A percentile compares a stretch with the other conserved stretches of the same genome.
Evolutionary conservation across 1,139 yeast species (phyloP).

Genomic region (Kazachstania sp.): DNA sequence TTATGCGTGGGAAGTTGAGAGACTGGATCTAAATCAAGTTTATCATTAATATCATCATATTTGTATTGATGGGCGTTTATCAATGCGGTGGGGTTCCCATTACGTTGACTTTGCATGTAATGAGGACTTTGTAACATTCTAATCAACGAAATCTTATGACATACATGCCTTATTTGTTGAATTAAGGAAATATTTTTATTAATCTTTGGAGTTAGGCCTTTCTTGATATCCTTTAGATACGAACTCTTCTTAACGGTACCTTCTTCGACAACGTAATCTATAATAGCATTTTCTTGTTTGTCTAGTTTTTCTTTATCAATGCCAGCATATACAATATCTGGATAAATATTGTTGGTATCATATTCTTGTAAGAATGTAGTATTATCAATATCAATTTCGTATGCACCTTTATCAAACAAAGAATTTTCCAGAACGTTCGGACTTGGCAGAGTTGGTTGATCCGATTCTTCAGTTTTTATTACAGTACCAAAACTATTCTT

Average conservation of each 20-base stretch:
- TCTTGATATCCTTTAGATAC: constrained; percentile 35
- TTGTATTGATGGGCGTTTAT: constrained; percentile 20
- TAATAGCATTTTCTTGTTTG: constrained; percentile 42
- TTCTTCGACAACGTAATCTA: constrained; percentile 30
- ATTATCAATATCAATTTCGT: constrained; percentile 29
- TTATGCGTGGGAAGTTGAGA: constrained; percentile 59
- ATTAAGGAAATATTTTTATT: constrained; percentile 64
- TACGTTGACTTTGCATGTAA: constrained; percentile 16
- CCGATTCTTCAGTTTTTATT: constrained; percentile 17
- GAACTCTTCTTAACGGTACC: constrained; percentile 23
- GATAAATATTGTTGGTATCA: constrained; percentile 74
- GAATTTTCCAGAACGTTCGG: constrained; percentile 12
- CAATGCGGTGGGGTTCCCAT: constrained; percentile 13
- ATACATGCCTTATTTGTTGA: constrained; percentile 79
- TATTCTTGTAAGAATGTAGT: constrained; percentile 64
- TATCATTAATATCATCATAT: constrained; percentile 41
- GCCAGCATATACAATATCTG: constrained; percentile 53
- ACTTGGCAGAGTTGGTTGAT: background rate
- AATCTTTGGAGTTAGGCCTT: constrained; percentile 56
- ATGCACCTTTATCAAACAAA: constrained; percentile 18
- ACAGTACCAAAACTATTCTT: constrained; percentile 30
- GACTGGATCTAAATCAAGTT: constrained; percentile 64
- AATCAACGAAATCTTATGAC: constrained; percentile 81
- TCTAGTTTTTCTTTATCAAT: constrained; percentile 42
- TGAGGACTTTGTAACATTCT: constrained; percentile 71